Evolutionary conservation across 2,329 filamentous ascomycete species (phyloP).

Genomic region (Aspergillus aculeatinus): DNA sequence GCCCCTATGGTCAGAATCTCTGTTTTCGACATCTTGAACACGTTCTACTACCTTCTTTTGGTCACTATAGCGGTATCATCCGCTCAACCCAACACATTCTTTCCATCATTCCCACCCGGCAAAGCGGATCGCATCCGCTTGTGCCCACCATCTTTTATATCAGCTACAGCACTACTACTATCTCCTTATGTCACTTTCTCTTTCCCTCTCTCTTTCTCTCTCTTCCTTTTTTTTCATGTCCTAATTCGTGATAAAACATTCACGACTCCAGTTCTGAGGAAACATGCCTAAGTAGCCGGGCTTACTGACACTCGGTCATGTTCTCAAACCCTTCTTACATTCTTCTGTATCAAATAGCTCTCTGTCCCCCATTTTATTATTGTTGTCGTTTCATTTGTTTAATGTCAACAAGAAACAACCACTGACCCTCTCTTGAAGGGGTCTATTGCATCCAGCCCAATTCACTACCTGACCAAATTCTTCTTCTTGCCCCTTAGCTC

Average conservation of each 20-base stretch:
- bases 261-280: neutral
- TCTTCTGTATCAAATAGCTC: slow-evolving; percentile 2
- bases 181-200: neutral
- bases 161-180: too few species aligned
- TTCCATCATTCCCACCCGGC: slow-evolving; percentile 10
- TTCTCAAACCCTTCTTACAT: neutral
- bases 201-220: slow-evolving; percentile 7
- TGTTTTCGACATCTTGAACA: slow-evolving; percentile 13
- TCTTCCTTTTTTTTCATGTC: slow-evolving; percentile 1
- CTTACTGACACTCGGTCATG: neutral
- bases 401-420: neutral
- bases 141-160: slow-evolving; percentile 1
- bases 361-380: neutral
- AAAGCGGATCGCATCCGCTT: slow-evolving; percentile 16
- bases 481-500: neutral
- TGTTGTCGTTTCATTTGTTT: neutral
- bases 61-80: slow-evolving; percentile 6
- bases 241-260: neutral
- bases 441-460: neutral
- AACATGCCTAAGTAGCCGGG: neutral
- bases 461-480: slow-evolving; percentile 1
- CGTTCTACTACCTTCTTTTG: slow-evolving; percentile 10
- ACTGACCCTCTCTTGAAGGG: neutral
- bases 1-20: slow-evolving; percentile 12
- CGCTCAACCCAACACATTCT: slow-evolving; percentile 2